phyloP scores from a whole-genome alignment of 140 eudicot genomes.

The Cichorium intybus region DNA sequence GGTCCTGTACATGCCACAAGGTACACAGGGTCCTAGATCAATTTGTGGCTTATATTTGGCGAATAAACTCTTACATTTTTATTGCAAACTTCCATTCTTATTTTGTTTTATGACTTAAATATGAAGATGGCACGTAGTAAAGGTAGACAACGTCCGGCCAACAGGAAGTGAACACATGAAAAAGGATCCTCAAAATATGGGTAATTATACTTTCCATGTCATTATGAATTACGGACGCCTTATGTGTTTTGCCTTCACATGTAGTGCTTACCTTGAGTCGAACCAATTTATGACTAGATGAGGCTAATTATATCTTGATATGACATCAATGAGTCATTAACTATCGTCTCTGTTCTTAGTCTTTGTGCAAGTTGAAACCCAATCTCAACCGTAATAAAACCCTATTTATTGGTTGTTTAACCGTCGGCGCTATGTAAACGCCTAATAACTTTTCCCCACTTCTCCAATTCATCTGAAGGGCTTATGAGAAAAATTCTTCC shows the following conservation, averaged over 20 bases:
- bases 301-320: too few relatives aligned
- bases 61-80: background rate
- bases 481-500: too few relatives aligned
- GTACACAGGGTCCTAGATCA: background rate
- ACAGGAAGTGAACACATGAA: background rate
- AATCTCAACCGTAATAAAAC: too few relatives aligned
- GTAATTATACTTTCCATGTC: conserved; percentile 15
- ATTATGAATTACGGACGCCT: conserved; percentile 10
- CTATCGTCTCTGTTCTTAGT: too few relatives aligned
- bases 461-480: too few relatives aligned
- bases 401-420: too few relatives aligned
- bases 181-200: background rate
- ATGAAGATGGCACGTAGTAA: conserved; percentile 7
- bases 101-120: background rate
- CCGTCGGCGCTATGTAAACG: too few relatives aligned
- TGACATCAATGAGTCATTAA: too few relatives aligned
- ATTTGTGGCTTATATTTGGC: background rate
- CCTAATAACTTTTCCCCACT: too few relatives aligned
- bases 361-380: too few relatives aligned
- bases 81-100: background rate
- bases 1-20: conserved; percentile 23
- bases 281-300: too few relatives aligned
- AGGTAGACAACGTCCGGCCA: conserved; percentile 7
- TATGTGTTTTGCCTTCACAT: background rate
- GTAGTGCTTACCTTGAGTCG: too few relatives aligned